A percentile compares a stretch with the other conserved stretches of the same genome.
Evolutionary conservation across 345 rosid species (phyloP).

Genomic region (Arabidopsis suecica): DNA sequence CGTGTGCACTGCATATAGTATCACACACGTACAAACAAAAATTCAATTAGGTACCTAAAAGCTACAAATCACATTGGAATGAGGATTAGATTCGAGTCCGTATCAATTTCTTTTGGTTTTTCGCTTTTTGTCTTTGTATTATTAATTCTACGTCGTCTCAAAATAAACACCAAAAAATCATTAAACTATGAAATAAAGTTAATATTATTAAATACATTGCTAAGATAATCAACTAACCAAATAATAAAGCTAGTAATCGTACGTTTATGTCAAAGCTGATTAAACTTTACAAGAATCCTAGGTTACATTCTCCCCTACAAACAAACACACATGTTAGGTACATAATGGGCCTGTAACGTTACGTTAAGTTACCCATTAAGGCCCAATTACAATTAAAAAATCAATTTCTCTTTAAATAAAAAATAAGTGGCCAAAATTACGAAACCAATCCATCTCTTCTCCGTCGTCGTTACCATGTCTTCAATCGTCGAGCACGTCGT

Average conservation of each 20-base stretch:
- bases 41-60: constrained; percentile 1
- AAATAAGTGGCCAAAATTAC: background rate
- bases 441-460: background rate
- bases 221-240: constrained; percentile 12
- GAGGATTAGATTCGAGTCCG: constrained; percentile 41
- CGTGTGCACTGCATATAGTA: constrained; percentile 24
- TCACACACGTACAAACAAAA: constrained; percentile 40
- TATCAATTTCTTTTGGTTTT: constrained; percentile 34
- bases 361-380: background rate
- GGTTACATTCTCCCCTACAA: constrained; percentile 9
- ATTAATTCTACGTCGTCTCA: constrained; percentile 24
- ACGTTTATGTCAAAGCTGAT: constrained; percentile 27
- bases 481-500: constrained; percentile 73
- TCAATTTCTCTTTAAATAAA: background rate
- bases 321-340: background rate
- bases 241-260: constrained; percentile 19
- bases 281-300: constrained; percentile 25
- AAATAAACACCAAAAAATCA: background rate
- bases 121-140: constrained; percentile 19
- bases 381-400: background rate
- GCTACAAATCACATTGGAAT: constrained; percentile 31
- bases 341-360: background rate
- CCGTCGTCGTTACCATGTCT: constrained; percentile 5
- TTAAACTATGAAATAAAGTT: background rate
- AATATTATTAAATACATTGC: background rate